phyloP scores from a whole-genome alignment of 306 rosid genomes.

The Prunus campanulata region DNA sequence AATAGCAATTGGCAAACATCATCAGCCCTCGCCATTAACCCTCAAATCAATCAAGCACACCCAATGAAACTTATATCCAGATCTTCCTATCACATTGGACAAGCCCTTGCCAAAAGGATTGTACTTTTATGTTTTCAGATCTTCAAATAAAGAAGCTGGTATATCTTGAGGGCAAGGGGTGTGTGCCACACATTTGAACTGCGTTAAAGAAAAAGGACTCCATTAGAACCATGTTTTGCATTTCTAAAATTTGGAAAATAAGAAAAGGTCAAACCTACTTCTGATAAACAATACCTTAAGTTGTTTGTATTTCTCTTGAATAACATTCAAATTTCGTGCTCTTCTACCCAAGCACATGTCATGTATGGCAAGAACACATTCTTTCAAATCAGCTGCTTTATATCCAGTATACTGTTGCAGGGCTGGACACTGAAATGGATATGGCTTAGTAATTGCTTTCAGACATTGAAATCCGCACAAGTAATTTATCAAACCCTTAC shows the following conservation, averaged over 20 bases:
- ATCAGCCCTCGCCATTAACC: neutral
- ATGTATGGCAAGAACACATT: constrained; percentile 58
- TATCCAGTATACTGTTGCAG: constrained; percentile 54
- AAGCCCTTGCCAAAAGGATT: neutral
- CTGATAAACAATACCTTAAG: constrained; percentile 53
- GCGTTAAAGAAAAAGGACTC: constrained; percentile 21
- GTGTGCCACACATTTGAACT: constrained; percentile 72
- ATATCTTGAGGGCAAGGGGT: constrained; percentile 72
- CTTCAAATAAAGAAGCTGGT: constrained; percentile 55
- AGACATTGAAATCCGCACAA: neutral
- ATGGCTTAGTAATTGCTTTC: constrained; percentile 5
- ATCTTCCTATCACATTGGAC: neutral
- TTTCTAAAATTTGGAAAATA: neutral
- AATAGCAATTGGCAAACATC: neutral
- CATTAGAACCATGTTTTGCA: constrained; percentile 16
- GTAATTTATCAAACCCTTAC: constrained; percentile 34
- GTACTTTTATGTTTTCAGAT: constrained; percentile 17
- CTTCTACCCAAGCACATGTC: constrained; percentile 75
- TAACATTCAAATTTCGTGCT: constrained; percentile 59
- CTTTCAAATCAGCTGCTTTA: constrained; percentile 59
- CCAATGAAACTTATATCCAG: neutral
- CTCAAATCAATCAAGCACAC: neutral
- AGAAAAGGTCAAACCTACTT: neutral
- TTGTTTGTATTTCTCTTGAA: constrained; percentile 81
- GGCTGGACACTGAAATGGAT: constrained; percentile 42